Base-by-base conservation (phyloP, 2,329 filamentous ascomycete genomes). In the Trichoderma brevicompactum region DNA sequence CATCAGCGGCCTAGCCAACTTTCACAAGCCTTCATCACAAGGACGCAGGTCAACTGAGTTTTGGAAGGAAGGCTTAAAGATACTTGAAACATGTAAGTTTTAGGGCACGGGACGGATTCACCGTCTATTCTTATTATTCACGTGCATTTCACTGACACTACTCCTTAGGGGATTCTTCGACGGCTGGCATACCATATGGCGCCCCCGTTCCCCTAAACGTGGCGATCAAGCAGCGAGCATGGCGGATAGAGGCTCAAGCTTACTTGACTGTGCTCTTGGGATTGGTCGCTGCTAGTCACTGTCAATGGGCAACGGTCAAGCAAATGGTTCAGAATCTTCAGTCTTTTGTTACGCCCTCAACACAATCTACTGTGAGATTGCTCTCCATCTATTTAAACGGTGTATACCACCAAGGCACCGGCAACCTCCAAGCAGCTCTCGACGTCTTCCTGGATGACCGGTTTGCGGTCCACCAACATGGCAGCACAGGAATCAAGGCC, bases 341-440 rank as follows among this genome's bases (percentile, higher is more conserved):
- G 59, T 75, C 73, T 60, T 78, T 82, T 40, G 74, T 80, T 55
- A 74, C 73, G 50, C 76, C 76, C 38, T 75, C 74, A 67, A 78
- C 71, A 67, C 80, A 79, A 73, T 79, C 73, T 68, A 81, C 80
- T 2, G 66, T 79, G 19, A 72, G 72, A 38, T 52, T 87, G 40
- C 81, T 91, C 50, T 81, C 86, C 7, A 79, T 86, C 49, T 97
- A 97, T 75, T 85, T 97, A 17, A 81, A 84, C 0, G 94, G 90
- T 0, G 85, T 91, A 7, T 90, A 92, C 70, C 81, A 88, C 60
- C 94, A 97, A 79, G 91, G 89, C 17, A 89, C 84, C 5, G 93
- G 92, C 15, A 83, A 92, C 68, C 81, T 95, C 1, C 79, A 85
- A n/a, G 79, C 80, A 2, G 93, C 94, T 3, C 79, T 93, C 13